Percentiles rank a stretch among this genome's conserved stretches.
Evolutionary conservation across 768 basidiomycete species (phyloP).

Genomic region (Russula ochroleuca): DNA sequence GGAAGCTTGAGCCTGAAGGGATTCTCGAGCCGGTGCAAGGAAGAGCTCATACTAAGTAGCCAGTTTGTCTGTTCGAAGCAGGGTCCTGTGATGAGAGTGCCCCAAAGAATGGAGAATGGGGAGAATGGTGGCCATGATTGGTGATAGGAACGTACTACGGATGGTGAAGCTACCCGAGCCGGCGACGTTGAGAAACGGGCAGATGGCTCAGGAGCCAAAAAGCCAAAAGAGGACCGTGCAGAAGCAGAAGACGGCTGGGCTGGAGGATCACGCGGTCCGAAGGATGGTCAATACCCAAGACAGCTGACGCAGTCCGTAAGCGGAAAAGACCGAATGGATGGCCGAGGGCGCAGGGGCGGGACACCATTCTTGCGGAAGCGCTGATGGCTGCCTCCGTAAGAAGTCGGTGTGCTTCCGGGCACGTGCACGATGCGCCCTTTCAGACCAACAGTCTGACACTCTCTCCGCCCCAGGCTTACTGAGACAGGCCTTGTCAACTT

Average conservation of each 20-base stretch:
- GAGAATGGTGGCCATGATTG: too few species aligned
- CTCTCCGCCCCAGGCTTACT: too few species aligned
- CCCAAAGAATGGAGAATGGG: too few species aligned
- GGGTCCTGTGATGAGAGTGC: background rate
- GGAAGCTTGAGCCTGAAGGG: background rate
- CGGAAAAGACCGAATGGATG: background rate
- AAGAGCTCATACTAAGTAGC: background rate
- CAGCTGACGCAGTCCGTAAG: background rate
- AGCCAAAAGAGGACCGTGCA: too few species aligned
- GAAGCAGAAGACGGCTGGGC: too few species aligned
- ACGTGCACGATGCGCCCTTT: too few species aligned
- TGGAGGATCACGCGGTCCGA: too few species aligned
- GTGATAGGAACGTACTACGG: too few species aligned
- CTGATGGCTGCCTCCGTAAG: too few species aligned
- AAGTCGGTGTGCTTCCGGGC: background rate
- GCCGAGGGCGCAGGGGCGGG: background rate
- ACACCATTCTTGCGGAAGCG: background rate
- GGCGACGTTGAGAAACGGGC: background rate
- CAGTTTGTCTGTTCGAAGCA: background rate
- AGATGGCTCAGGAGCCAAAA: too few species aligned
- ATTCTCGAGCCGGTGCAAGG: background rate
- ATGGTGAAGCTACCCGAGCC: background rate
- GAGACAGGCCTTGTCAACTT: background rate
- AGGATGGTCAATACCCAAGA: too few species aligned
- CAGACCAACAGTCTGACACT: too few species aligned